Conservation (phyloP, 257 asterid species). For the Scutellaria galericulata region DNA sequence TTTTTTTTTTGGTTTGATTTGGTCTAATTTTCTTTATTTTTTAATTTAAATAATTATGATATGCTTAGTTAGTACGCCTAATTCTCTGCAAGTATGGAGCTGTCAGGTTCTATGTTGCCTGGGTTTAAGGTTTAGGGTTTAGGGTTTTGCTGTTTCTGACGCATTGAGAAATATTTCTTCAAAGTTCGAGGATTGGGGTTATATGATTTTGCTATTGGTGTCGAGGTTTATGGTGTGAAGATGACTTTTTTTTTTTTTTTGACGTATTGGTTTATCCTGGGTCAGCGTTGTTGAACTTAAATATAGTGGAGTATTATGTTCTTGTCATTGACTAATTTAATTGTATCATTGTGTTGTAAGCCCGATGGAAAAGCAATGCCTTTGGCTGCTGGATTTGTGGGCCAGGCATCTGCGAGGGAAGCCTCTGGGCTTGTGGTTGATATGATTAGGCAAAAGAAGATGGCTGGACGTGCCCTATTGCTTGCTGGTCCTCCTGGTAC, state of each 20-base stretch:
- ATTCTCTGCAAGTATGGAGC: neutral
- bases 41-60: neutral
- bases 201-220: conserved; percentile 33
- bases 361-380: conserved; percentile 81
- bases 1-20: neutral
- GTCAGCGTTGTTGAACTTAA: neutral
- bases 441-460: conserved; percentile 96
- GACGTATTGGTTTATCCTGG: neutral
- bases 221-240: neutral
- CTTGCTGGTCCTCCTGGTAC: conserved; percentile 99
- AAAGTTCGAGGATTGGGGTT: conserved; percentile 19
- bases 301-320: neutral
- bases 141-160: conserved; percentile 27
- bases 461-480: conserved; percentile 93
- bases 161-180: no score
- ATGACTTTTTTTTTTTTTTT: neutral
- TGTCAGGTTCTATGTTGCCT: conserved; percentile 14
- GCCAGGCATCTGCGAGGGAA: conserved; percentile 93
- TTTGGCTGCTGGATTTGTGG: conserved; percentile 96
- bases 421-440: conserved; percentile 92
- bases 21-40: neutral
- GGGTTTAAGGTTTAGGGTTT: conserved; percentile 31
- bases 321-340: conserved; percentile 12
- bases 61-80: neutral
- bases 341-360: conserved; percentile 39